Conservation (phyloP, 2,329 filamentous ascomycete species). For the Ceratocystis eucalypticola region DNA sequence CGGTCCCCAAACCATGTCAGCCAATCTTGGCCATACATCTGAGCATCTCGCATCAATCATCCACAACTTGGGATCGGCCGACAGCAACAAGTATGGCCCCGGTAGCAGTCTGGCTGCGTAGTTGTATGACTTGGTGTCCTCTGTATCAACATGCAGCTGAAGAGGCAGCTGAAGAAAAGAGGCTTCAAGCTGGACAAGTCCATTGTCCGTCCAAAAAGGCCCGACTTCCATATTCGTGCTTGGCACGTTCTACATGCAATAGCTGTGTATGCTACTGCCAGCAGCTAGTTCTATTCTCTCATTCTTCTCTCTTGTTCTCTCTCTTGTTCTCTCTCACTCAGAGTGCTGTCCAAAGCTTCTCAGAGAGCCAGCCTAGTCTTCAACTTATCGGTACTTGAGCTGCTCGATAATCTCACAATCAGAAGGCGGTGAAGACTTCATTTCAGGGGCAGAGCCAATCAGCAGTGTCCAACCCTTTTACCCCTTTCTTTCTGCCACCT, state of each 20-base stretch:
- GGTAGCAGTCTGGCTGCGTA: not conserved
- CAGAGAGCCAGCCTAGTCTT: not conserved
- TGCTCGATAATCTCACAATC: not conserved
- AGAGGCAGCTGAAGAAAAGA: not conserved
- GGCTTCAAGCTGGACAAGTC: not conserved
- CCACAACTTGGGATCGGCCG: not conserved
- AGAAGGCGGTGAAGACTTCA: not conserved
- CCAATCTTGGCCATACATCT: not conserved
- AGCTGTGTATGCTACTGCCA: not conserved
- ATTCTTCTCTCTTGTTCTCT: not conserved
- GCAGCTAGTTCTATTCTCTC: not conserved
- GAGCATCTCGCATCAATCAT: not conserved
- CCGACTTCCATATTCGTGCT: not conserved
- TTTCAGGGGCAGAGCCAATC: not conserved
- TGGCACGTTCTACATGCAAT: not conserved
- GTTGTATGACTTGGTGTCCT: not conserved
- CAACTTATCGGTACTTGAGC: not conserved
- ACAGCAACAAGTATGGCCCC: not conserved
- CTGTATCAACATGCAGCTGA: no score
- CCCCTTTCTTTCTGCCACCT: slow-evolving; percentile 4
- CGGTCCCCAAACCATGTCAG: not conserved
- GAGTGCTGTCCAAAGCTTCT: not conserved
- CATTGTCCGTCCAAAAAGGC: not conserved
- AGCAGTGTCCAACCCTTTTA: not conserved
- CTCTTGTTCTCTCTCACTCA: not conserved